These are phyloP conservation scores for Termitomyces sp. DNA, from an alignment of 1,284 basidiomycete genomes.

Conservation along the genomic window DNA sequence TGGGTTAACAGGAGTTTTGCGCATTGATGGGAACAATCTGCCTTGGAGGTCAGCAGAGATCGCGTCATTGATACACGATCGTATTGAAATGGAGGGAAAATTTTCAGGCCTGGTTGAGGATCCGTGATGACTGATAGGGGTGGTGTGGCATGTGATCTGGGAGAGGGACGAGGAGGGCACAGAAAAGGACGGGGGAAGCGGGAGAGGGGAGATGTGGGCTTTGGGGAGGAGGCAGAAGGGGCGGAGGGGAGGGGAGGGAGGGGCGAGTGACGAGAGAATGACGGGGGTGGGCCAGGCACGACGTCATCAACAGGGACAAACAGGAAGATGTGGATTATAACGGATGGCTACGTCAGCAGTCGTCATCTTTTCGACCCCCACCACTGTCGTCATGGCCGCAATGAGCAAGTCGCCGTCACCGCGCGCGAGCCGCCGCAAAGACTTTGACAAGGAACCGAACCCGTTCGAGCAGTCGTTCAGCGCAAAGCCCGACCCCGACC, in stretches of 20 bases:
- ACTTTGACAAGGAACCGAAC: conserved; percentile 88
- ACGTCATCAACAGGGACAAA: conserved; percentile 34
- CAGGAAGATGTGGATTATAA: conserved; percentile 33
- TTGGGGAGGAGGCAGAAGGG: background rate
- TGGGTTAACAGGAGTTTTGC: no score
- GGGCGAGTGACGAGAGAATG: conserved; percentile 21
- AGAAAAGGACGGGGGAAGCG: conserved; percentile 6
- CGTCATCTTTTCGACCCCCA: conserved; percentile 37
- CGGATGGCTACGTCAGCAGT: conserved; percentile 39
- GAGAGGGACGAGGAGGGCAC: background rate
- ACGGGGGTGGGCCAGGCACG: conserved; percentile 20
- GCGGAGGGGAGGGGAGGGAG: background rate
- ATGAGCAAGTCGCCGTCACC: conserved; percentile 28
- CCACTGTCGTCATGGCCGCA: conserved; percentile 31
- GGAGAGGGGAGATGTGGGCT: conserved; percentile 2
- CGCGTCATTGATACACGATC: no score
- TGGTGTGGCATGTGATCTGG: background rate
- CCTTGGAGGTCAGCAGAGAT: background rate
- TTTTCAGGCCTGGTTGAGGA: no score
- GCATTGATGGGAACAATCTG: background rate
- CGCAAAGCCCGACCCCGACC: conserved; percentile 31
- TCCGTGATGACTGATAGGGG: background rate
- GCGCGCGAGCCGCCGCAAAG: conserved; percentile 39
- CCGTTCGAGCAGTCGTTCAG: conserved; percentile 96
- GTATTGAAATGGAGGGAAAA: background rate